Conservation (phyloP, 179 eudicot species). For the Carnegiea gigantea region DNA sequence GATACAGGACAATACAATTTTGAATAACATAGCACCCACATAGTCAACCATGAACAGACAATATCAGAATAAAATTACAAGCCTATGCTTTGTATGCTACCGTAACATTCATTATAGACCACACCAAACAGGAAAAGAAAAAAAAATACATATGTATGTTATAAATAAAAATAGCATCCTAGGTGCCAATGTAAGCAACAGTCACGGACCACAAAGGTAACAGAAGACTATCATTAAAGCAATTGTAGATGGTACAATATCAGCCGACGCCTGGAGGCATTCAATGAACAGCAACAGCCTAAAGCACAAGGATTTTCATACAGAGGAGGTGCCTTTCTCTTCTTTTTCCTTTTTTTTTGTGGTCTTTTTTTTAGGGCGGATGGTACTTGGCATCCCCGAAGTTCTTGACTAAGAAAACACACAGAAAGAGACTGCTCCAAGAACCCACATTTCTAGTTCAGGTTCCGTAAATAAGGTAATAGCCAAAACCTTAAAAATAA, state of each 20-base stretch:
- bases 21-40: neutral
- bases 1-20: too few species aligned
- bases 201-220: slow-evolving; percentile 27
- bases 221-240: slow-evolving; percentile 14
- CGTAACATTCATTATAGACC: neutral
- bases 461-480: slow-evolving; percentile 20
- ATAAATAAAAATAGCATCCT: neutral
- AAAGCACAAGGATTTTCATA: slow-evolving; percentile 17
- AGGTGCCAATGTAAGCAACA: slow-evolving; percentile 1
- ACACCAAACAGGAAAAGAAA: neutral
- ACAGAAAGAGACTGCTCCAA: slow-evolving; percentile 18
- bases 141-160: neutral
- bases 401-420: neutral
- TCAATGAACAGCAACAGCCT: slow-evolving; percentile 34
- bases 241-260: slow-evolving; percentile 19
- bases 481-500: slow-evolving; percentile 9
- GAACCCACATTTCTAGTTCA: slow-evolving; percentile 22
- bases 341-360: neutral
- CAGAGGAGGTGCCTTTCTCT: neutral
- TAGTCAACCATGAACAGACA: neutral
- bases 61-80: neutral
- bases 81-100: neutral
- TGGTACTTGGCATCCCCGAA: neutral
- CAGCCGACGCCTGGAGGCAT: slow-evolving; percentile 22
- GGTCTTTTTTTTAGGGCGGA: neutral